Percentiles rank a stretch among this genome's conserved stretches.
phyloP scores from a whole-genome alignment of 208 protist genomes.

The Wallacemonas sp. region DNA sequence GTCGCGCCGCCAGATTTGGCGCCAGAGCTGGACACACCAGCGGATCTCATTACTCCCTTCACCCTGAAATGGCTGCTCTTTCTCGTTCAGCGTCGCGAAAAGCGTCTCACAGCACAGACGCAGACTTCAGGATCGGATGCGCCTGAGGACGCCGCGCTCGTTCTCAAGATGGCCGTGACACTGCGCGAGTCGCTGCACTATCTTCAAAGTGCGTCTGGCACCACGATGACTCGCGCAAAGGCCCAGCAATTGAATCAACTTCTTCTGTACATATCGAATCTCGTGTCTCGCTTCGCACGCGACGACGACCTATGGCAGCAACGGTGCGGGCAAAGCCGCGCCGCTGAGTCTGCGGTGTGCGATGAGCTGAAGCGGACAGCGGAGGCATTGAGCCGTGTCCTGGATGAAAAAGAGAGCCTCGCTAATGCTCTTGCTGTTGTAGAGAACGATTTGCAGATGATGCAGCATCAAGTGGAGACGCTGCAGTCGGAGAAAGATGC shows the following conservation, averaged over 20 bases:
- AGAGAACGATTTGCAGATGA: slow-evolving; percentile 12
- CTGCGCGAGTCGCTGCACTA: slow-evolving; percentile 6
- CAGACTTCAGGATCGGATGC: neutral
- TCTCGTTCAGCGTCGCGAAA: slow-evolving; percentile 10
- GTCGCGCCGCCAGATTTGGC: neutral
- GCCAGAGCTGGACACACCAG: slow-evolving; percentile 8
- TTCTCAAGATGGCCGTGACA: slow-evolving; percentile 4
- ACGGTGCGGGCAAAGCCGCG: neutral
- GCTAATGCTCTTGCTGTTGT: slow-evolving; percentile 2
- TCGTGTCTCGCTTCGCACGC: slow-evolving; percentile 8
- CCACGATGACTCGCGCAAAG: neutral
- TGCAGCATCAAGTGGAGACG: slow-evolving; percentile 15
- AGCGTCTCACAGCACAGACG: neutral
- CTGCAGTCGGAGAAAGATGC: slow-evolving; percentile 22
- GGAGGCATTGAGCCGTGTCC: slow-evolving; percentile 17
- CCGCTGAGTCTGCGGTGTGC: slow-evolving; percentile 12
- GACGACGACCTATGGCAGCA: neutral
- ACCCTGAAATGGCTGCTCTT: slow-evolving; percentile 7
- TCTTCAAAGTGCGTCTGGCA: neutral
- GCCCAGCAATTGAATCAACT: slow-evolving; percentile 6
- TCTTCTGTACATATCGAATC: slow-evolving; percentile 5
- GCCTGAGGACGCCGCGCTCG: neutral
- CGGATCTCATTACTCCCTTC: slow-evolving; percentile 10
- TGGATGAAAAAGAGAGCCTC: slow-evolving; percentile 14
- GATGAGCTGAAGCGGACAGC: slow-evolving; percentile 26